Evolutionary conservation across 2,329 filamentous ascomycete species (phyloP), one percentile per base, ranked within the genome.

Genomic region (Cladosporium sp.): DNA sequence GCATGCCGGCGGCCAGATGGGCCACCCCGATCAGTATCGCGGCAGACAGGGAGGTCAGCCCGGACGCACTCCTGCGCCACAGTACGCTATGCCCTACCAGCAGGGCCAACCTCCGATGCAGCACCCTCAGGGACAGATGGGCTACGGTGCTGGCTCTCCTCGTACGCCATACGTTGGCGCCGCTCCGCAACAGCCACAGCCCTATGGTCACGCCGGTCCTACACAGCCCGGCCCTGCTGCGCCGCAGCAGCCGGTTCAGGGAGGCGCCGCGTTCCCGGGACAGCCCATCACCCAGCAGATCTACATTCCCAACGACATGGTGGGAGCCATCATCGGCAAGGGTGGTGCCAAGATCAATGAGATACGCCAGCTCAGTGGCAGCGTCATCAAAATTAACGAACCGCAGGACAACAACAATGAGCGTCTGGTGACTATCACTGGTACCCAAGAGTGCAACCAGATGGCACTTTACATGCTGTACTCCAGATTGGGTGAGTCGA

Each of bases 381-480:
- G 94, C 81, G 93, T 99, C 56, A 98, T 99, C 80, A 99, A 99
- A 84, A 99, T 99, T 84, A 98, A 99, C 78, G 95, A 99, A 78
- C 95, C 95, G 1, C 95, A 97, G 78, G 95, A 98, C 79, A 98
- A 96, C 81, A 98, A 92, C 85, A 99, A 98, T 76, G 95, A 99
- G 83, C 90, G 95, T 69, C 84, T 99, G 67, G 95, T 99, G 66
- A 99, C 95, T 18, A 96, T 99, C 72, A 97, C 95, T 1, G 95
- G 95, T 70, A 98, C 95, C 6, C 93, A 96, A 74, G 95, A 99
- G 80, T 97, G 93, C 84, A 99, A 99, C 81, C 92, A 97, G 76
- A 98, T 99, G 93, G 95, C 95, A n/a, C 82, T 99, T 65, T 99
- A 98, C 82, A 97, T 99, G 93, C 87, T 99, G 64, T 99, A 99